Percentiles rank a stretch among this genome's conserved stretches.
phyloP scores from a whole-genome alignment of 768 basidiomycete genomes.

The Kwoniella bestiolae region DNA sequence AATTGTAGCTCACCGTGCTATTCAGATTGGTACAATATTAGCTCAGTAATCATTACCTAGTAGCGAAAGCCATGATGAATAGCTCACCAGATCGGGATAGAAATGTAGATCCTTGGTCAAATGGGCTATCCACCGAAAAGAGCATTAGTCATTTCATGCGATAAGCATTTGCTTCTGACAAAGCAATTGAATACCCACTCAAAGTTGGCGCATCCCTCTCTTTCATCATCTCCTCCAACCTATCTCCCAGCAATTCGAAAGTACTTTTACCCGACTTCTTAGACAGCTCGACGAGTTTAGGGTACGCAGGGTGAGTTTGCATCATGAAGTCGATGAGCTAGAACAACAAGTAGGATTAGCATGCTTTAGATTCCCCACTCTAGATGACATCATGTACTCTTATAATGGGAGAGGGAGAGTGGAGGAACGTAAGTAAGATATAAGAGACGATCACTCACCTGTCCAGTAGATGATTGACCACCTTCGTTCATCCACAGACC shows the following conservation, averaged over 20 bases:
- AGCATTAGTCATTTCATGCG: conserved; percentile 5
- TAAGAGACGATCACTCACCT: too few relatives aligned
- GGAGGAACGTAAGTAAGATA: too few relatives aligned
- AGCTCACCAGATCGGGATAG: conserved; percentile 78
- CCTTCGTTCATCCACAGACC: conserved; percentile 99
- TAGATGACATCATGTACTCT: too few relatives aligned
- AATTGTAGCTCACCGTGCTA: conserved; percentile 16
- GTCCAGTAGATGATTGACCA: conserved; percentile 97
- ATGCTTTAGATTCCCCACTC: too few relatives aligned
- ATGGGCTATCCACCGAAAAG: conserved; percentile 61
- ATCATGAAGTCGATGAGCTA: conserved; percentile 94
- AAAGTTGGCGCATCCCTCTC: conserved; percentile 67
- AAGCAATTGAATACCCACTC: conserved; percentile 53
- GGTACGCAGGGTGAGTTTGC: conserved; percentile 85
- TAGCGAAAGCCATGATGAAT: neutral
- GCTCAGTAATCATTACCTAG: neutral
- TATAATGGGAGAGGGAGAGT: too few relatives aligned
- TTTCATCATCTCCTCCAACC: conserved; percentile 69
- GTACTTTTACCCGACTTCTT: conserved; percentile 62
- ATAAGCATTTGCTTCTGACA: neutral
- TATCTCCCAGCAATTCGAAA: conserved; percentile 68
- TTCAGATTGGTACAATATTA: neutral
- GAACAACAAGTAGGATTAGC: neutral
- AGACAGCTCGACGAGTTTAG: conserved; percentile 68
- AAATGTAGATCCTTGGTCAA: conserved; percentile 87